These are phyloP conservation scores for Kodamaea jinghongensis DNA, from an alignment of 805 yeast genomes.

Conservation along the genomic window DNA sequence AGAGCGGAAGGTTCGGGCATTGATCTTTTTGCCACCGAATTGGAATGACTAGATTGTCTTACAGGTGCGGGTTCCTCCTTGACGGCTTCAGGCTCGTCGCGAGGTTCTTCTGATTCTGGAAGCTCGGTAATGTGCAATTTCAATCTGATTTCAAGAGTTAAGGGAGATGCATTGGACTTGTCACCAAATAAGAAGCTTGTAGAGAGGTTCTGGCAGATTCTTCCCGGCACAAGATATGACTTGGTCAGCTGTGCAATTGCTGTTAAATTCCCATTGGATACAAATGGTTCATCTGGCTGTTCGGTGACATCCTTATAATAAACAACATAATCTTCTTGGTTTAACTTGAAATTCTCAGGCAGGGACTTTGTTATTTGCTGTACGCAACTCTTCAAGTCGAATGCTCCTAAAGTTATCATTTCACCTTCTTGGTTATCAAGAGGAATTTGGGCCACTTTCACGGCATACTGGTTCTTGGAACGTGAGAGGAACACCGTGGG, in stretches of 20 bases:
- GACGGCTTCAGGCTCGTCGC: too few species aligned
- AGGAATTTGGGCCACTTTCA: conserved; percentile 40
- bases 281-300: conserved; percentile 49
- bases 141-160: conserved; percentile 57
- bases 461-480: conserved; percentile 31
- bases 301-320: conserved; percentile 46
- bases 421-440: conserved; percentile 24
- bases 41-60: not conserved
- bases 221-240: conserved; percentile 41
- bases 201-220: conserved; percentile 58
- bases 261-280: conserved; percentile 40
- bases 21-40: not conserved
- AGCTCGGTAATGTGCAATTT: conserved; percentile 43
- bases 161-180: conserved; percentile 35
- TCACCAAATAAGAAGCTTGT: conserved; percentile 39
- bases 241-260: conserved; percentile 25
- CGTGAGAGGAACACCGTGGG: conserved; percentile 43
- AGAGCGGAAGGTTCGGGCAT: too few species aligned
- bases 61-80: too few species aligned
- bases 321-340: conserved; percentile 42
- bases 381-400: conserved; percentile 37
- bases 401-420: conserved; percentile 39
- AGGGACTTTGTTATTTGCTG: conserved; percentile 37
- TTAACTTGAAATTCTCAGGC: conserved; percentile 42
- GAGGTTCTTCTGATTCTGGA: not conserved